Conservation (phyloP, 2,329 filamentous ascomycete genomes). For the Davidsoniella eucalypti region DNA sequence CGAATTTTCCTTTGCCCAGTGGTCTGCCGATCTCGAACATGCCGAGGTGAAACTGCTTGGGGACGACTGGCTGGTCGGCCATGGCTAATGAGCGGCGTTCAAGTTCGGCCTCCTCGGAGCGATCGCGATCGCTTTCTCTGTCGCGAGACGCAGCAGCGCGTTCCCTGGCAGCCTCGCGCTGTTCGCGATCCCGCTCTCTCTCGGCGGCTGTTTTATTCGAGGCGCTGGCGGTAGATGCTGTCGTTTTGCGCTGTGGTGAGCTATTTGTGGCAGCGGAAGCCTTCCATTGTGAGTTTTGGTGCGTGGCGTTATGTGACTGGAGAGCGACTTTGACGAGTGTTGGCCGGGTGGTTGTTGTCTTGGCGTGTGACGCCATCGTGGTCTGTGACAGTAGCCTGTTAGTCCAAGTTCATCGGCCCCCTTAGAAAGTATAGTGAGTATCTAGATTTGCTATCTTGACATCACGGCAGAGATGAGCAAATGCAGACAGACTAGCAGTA, state of each 20-base stretch:
- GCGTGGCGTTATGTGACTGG: slow-evolving; percentile 55
- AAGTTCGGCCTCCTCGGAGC: slow-evolving; percentile 36
- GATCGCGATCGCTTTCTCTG: slow-evolving; percentile 22
- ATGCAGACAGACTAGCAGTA: background rate
- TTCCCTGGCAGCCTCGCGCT: background rate
- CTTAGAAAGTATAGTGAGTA: background rate
- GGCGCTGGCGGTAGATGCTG: slow-evolving; percentile 10
- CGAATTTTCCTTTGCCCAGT: slow-evolving; percentile 76
- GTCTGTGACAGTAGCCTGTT: background rate
- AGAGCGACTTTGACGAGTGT: slow-evolving; percentile 78
- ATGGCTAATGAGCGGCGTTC: slow-evolving; percentile 37
- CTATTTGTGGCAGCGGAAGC: slow-evolving; percentile 2
- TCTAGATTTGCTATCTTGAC: too few relatives aligned
- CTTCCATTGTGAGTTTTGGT: slow-evolving; percentile 22
- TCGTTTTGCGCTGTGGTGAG: slow-evolving; percentile 4
- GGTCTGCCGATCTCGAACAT: slow-evolving; percentile 90
- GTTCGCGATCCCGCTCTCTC: slow-evolving; percentile 1
- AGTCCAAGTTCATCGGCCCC: too few relatives aligned
- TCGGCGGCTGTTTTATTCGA: slow-evolving; percentile 3
- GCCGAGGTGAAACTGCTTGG: slow-evolving; percentile 64
- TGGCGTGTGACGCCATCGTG: slow-evolving; percentile 12
- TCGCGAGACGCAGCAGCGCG: background rate
- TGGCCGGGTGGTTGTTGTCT: slow-evolving; percentile 27
- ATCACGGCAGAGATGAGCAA: background rate
- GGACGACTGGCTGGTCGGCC: slow-evolving; percentile 37